Evolutionary conservation across 2,329 filamentous ascomycete genomes (phyloP), one percentile per base, ranked within the genome.

Genomic region (Aquanectria penicillioides): DNA sequence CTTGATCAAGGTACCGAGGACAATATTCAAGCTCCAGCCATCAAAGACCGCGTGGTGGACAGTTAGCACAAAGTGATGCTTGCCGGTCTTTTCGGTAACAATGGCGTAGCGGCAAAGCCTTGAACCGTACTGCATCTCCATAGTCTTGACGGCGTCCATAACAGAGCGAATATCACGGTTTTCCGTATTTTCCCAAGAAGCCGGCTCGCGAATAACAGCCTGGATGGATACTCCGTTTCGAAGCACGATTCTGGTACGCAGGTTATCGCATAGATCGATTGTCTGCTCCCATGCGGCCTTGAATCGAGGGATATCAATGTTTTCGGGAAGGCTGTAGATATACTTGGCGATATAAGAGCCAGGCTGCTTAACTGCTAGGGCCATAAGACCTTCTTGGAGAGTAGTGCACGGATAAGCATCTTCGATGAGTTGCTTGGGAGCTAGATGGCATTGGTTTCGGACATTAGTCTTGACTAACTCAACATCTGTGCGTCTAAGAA

Each of bases 361-460:
- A 0, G 44, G 46, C 11, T 38, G 36, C 28, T 61, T 61, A 2
- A 36, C 23, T 2, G 82, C 78, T 4, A 84, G 64, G 2, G 80
- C 78, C 68, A 85, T 77, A 2, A 85, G 73, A 5, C 78, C 80
- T 62, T 82, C 80, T 57, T 85, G 82, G 1, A 83, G 66, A 1
- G 81, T 74, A 0, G 81, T 80, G 65, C 79, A 80, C 1, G 81
- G 82, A 46, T 81, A 84, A 0, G 80, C 68, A 51, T 85, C 81
- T 46, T 83, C 77, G 7, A 82, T 68, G 7, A 41, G 25, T 5
- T 15, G 29, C 4, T 40, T 28, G 11, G 26, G 41, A 13, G 18
- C 17, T 6, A 51, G 25, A 6, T 50, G 38, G 12, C 51, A 34
- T 11, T 49, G 31, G 5, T 44, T 37, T 2, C 28, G 26, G 6